Evolutionary conservation across 805 yeast genomes (phyloP).

Genomic region (Lachancea nothofagi): DNA sequence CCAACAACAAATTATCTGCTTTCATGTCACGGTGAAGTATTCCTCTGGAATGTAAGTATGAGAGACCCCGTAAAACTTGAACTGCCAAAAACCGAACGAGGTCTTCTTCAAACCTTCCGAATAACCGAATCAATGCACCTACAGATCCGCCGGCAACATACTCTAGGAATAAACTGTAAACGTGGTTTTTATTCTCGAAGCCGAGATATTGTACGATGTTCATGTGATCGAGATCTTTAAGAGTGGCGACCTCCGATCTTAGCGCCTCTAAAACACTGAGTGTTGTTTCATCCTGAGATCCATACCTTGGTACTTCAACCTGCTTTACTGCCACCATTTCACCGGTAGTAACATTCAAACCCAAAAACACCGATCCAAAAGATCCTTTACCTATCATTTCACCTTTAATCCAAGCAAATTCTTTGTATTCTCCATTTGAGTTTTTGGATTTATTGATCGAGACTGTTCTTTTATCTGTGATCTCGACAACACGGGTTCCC

Average conservation of each 20-base stretch:
- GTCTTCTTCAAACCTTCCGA: slow-evolving; percentile 80
- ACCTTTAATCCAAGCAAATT: slow-evolving; percentile 97
- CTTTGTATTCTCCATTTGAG: slow-evolving; percentile 64
- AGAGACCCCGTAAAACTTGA: slow-evolving; percentile 78
- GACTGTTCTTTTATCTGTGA: slow-evolving; percentile 66
- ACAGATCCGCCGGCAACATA: slow-evolving; percentile 98
- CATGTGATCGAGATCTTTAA: slow-evolving; percentile 89
- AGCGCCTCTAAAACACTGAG: slow-evolving; percentile 73
- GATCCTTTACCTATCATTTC: slow-evolving; percentile 95
- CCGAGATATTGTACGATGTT: slow-evolving; percentile 96
- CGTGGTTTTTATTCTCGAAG: slow-evolving; percentile 67
- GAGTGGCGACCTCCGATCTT: slow-evolving; percentile 83
- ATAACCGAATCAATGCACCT: slow-evolving; percentile 72
- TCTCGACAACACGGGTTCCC: slow-evolving; percentile 93
- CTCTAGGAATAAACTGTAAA: slow-evolving; percentile 83
- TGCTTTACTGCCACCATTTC: slow-evolving; percentile 99
- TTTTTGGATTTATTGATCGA: slow-evolving; percentile 61
- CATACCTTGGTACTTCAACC: slow-evolving; percentile 58
- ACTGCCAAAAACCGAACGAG: slow-evolving; percentile 65
- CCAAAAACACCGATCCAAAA: slow-evolving; percentile 88
- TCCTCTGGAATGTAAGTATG: slow-evolving; percentile 83
- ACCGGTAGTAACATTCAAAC: slow-evolving; percentile 91
- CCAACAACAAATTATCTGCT: slow-evolving; percentile 86
- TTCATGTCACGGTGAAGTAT: slow-evolving; percentile 91
- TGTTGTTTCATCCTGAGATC: slow-evolving; percentile 39